A percentile compares a stretch with the other conserved stretches of the same genome.
phyloP scores from a whole-genome alignment of 2,329 filamentous ascomycete genomes.

The Colletotrichum musicola region DNA sequence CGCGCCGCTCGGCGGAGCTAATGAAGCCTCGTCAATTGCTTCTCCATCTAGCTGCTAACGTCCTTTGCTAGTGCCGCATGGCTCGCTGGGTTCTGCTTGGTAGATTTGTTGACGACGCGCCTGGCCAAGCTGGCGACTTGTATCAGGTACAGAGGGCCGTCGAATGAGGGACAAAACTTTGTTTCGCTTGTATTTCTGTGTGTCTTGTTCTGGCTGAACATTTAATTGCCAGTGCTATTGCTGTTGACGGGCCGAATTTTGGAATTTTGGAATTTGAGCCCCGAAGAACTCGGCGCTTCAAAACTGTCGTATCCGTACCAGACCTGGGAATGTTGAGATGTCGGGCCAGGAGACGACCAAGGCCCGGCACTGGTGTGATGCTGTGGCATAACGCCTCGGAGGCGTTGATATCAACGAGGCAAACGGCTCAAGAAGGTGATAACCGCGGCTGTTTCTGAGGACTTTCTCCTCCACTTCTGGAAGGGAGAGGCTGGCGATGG shows the following conservation, averaged over 20 bases:
- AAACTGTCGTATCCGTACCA: not conserved
- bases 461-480: slow-evolving; percentile 1
- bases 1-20: slow-evolving; percentile 1
- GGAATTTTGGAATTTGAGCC: not conserved
- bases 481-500: slow-evolving; percentile 7
- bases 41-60: not conserved
- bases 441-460: too few species aligned
- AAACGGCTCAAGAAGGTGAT: too few species aligned
- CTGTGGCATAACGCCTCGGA: not conserved
- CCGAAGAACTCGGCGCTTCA: slow-evolving; percentile 25
- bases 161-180: slow-evolving; percentile 20
- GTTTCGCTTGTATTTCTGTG: slow-evolving; percentile 21
- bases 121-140: slow-evolving; percentile 26
- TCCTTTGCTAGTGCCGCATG: slow-evolving; percentile 1
- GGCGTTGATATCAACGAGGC: too few species aligned
- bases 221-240: not conserved
- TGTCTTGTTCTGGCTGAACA: not conserved
- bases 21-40: not conserved
- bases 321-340: slow-evolving; percentile 4
- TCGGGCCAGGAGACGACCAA: not conserved
- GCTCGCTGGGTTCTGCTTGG: slow-evolving; percentile 30
- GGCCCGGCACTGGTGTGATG: slow-evolving; percentile 13
- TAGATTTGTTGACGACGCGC: slow-evolving; percentile 7
- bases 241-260: slow-evolving; percentile 6
- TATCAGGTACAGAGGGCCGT: slow-evolving; percentile 25